These are phyloP conservation scores for Daldinia bambusicola DNA, from an alignment of 495 filamentous ascomycete genomes.

Conservation along the genomic window DNA sequence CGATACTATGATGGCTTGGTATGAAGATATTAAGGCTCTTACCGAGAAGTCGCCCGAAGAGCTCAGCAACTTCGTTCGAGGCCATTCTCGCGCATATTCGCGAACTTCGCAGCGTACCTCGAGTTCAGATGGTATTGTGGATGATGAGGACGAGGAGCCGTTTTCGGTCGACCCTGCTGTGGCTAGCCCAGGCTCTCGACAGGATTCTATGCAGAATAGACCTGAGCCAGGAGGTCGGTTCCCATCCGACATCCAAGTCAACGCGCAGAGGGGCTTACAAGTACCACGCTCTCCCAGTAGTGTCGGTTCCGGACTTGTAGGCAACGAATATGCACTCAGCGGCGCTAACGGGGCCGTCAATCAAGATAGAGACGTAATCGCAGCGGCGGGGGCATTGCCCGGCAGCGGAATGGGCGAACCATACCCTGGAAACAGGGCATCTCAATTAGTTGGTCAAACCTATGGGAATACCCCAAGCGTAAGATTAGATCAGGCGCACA, in stretches of 20 bases:
- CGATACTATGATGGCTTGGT: conserved; percentile 98
- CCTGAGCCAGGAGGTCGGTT: conserved; percentile 89
- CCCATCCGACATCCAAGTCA: conserved; percentile 84
- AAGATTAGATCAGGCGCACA: conserved; percentile 49
- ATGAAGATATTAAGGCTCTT: conserved; percentile 86
- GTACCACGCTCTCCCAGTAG: conserved; percentile 80
- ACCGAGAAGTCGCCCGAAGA: conserved; percentile 91
- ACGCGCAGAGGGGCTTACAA: conserved; percentile 75
- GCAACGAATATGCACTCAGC: conserved; percentile 38
- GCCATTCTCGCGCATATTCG: conserved; percentile 79
- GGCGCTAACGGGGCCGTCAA: conserved; percentile 28
- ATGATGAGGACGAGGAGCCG: conserved; percentile 89
- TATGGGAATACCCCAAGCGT: conserved; percentile 50
- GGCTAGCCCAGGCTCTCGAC: conserved; percentile 55
- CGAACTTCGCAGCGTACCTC: conserved; percentile 69
- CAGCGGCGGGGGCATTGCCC: conserved; percentile 63
- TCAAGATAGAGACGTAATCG: conserved; percentile 65
- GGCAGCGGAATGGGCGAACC: conserved; percentile 56
- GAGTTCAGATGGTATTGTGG: conserved; percentile 77
- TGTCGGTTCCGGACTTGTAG: conserved; percentile 71
- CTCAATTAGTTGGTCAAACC: conserved; percentile 43
- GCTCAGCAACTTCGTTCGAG: conserved; percentile 83
- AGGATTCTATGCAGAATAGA: conserved; percentile 64
- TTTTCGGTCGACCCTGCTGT: conserved; percentile 70
- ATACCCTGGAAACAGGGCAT: conserved; percentile 27